Evolutionary conservation across 164 flowering plant genomes (phyloP).

Genomic region (Piper longum): DNA sequence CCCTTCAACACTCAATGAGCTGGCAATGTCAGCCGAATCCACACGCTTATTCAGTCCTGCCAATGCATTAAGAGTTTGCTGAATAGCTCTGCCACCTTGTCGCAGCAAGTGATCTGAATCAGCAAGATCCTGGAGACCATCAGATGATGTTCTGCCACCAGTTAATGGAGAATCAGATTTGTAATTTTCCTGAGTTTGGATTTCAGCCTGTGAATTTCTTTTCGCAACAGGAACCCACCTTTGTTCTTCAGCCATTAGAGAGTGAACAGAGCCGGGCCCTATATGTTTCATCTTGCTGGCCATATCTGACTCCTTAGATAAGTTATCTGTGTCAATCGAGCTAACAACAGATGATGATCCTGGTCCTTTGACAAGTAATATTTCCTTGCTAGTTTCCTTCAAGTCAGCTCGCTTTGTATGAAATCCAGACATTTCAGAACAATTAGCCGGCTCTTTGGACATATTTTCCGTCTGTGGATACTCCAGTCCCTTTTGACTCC

Average conservation of each 20-base stretch:
- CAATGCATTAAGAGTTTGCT: slow-evolving; percentile 13
- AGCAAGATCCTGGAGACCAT: slow-evolving; percentile 19
- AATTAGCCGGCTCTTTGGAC: slow-evolving; percentile 19
- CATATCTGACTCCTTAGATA: slow-evolving; percentile 26
- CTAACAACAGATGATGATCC: slow-evolving; percentile 36
- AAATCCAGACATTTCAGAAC: slow-evolving; percentile 21
- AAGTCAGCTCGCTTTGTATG: slow-evolving; percentile 24
- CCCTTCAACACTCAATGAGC: slow-evolving; percentile 29
- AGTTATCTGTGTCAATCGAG: slow-evolving; percentile 21
- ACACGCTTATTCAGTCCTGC: slow-evolving; percentile 22
- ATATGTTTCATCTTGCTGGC: slow-evolving; percentile 20
- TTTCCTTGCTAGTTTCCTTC: slow-evolving; percentile 24
- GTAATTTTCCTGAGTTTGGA: slow-evolving; percentile 21
- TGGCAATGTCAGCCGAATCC: slow-evolving; percentile 25
- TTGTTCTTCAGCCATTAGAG: slow-evolving; percentile 31
- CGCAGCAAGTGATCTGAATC: slow-evolving; percentile 16
- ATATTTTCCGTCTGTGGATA: slow-evolving; percentile 34
- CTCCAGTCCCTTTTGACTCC: slow-evolving; percentile 27
- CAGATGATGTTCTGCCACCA: slow-evolving; percentile 17
- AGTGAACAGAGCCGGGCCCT: slow-evolving; percentile 15
- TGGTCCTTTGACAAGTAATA: slow-evolving; percentile 4
- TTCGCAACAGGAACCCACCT: slow-evolving; percentile 17
- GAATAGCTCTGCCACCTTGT: slow-evolving; percentile 21
- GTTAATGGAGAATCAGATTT: slow-evolving; percentile 16
- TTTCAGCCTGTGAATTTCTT: slow-evolving; percentile 30